Conservation (phyloP, 257 asterid species). For the Solanum habrochaites region DNA sequence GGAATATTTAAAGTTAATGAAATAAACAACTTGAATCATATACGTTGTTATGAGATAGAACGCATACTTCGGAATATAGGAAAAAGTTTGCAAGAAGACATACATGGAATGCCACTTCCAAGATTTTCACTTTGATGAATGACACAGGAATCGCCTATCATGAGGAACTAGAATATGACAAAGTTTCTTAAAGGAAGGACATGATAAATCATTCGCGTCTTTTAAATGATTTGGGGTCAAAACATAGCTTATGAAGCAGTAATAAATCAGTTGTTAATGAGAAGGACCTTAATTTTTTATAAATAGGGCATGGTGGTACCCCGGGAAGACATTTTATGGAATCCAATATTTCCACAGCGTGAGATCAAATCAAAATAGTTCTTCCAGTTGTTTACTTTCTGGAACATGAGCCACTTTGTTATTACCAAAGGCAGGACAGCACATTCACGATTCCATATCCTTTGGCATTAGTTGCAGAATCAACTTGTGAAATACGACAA, state of each 20-base stretch:
- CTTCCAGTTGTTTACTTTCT: not conserved
- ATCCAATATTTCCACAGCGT: not conserved
- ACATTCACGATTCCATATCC: not conserved
- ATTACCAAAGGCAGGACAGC: not conserved
- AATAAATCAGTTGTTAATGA: not conserved
- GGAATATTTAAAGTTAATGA: not conserved
- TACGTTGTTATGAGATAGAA: not conserved
- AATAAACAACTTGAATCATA: not conserved
- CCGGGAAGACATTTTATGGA: no score
- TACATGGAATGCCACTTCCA: not conserved
- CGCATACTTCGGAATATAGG: not conserved
- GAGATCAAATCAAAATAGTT: not conserved
- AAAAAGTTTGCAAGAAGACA: not conserved
- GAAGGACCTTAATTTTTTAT: not conserved
- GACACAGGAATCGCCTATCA: not conserved
- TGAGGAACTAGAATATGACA: not conserved
- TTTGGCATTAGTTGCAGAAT: not conserved
- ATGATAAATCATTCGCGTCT: not conserved
- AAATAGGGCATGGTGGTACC: no score
- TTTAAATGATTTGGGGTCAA: not conserved
- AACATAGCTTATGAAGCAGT: not conserved
- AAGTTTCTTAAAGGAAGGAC: not conserved
- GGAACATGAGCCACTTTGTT: not conserved
- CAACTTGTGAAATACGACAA: not conserved
- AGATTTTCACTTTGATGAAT: not conserved